Percentiles rank a stretch among this genome's conserved stretches.
phyloP scores from a whole-genome alignment of 2,329 filamentous ascomycete genomes.

The Aspergillus udagawae region DNA sequence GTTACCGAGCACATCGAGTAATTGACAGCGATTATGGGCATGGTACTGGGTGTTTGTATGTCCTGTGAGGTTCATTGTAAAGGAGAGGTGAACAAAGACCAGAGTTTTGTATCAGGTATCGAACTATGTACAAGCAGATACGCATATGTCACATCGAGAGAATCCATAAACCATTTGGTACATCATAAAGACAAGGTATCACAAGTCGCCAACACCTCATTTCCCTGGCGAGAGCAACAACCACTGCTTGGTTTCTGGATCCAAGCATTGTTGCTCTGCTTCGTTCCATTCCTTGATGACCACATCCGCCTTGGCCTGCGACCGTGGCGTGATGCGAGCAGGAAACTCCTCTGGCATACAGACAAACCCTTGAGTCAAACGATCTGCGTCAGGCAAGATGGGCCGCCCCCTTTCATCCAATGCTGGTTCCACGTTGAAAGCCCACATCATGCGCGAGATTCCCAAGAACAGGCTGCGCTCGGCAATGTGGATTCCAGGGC shows the following conservation, averaged over 20 bases:
- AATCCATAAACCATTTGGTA: not conserved
- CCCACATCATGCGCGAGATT: slow-evolving; percentile 49
- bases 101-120: not conserved
- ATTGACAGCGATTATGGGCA: not conserved
- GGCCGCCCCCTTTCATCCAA: slow-evolving; percentile 26
- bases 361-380: slow-evolving; percentile 42
- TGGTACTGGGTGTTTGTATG: not conserved
- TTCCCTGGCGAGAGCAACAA: not conserved
- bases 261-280: not conserved
- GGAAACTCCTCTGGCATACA: slow-evolving; percentile 42
- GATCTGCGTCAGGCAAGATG: slow-evolving; percentile 38
- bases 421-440: slow-evolving; percentile 38
- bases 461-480: slow-evolving; percentile 47
- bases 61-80: not conserved
- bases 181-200: not conserved
- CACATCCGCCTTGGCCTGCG: slow-evolving; percentile 23
- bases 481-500: slow-evolving; percentile 55
- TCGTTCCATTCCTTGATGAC: not conserved
- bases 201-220: not conserved
- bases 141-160: not conserved
- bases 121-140: not conserved
- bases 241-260: not conserved
- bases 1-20: not conserved
- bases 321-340: slow-evolving; percentile 35
- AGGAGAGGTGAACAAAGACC: not conserved